These are phyloP conservation scores for Durusdinium trenchii DNA, from an alignment of 73 alveolate species.

Conservation along the genomic window DNA sequence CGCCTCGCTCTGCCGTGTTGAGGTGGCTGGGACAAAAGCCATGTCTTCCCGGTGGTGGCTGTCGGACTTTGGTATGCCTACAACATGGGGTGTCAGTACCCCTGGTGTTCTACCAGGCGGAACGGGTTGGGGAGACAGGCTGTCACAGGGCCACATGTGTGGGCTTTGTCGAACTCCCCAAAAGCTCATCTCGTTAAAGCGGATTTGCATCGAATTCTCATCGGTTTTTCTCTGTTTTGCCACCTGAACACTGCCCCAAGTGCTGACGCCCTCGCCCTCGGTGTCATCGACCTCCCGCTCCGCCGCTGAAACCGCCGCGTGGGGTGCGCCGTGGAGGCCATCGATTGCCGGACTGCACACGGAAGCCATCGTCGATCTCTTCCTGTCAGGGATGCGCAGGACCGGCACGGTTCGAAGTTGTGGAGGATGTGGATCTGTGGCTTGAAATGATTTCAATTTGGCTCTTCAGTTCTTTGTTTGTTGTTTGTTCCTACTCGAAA, in stretches of 20 bases:
- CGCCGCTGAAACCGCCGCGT: no score
- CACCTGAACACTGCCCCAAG: background rate
- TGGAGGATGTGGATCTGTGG: no score
- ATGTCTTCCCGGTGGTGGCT: slow-evolving; percentile 70
- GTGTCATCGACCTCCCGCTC: no score
- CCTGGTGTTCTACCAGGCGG: slow-evolving; percentile 69
- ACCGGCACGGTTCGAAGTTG: background rate
- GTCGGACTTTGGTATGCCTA: slow-evolving; percentile 94
- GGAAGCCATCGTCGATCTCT: slow-evolving; percentile 46
- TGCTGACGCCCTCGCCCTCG: no score
- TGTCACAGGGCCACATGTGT: no score
- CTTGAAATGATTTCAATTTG: no score
- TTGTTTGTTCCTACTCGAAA: no score
- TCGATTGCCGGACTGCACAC: slow-evolving; percentile 46
- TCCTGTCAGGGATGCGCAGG: slow-evolving; percentile 74
- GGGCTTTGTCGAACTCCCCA: no score
- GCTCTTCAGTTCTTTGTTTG: no score
- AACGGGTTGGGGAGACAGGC: background rate
- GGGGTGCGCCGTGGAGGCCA: slow-evolving; percentile 59
- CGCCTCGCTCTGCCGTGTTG: background rate
- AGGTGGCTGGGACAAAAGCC: slow-evolving; percentile 80
- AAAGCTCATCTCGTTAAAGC: no score
- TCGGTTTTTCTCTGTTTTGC: background rate
- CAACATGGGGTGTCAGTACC: slow-evolving; percentile 37
- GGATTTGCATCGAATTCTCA: no score